phyloP scores from a whole-genome alignment of 129 eudicot genomes.

The Dittrichia graveolens region DNA sequence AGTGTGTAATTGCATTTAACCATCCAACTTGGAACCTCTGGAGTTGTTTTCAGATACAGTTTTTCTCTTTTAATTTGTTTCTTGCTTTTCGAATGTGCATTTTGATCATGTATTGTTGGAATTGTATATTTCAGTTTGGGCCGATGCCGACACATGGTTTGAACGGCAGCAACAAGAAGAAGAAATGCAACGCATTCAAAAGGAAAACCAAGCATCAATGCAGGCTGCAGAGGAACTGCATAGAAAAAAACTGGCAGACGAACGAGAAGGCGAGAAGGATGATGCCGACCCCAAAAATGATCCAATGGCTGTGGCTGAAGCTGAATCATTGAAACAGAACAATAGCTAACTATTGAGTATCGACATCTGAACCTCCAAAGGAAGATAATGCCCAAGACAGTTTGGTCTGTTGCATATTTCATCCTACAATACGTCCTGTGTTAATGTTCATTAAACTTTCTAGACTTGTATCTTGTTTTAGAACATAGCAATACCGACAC shows the following conservation, averaged over 20 bases:
- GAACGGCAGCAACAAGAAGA: conserved; percentile 85
- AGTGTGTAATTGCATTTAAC: too few relatives aligned
- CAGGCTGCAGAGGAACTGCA: conserved; percentile 78
- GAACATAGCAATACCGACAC: not conserved
- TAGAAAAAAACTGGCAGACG: conserved; percentile 72
- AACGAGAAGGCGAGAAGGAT: conserved; percentile 84
- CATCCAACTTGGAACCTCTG: not conserved
- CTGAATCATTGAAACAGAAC: conserved; percentile 57
- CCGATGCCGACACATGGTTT: conserved; percentile 96
- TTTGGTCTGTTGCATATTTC: conserved; percentile 17
- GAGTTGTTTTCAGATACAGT: not conserved
- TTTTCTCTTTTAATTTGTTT: not conserved
- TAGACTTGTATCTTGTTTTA: not conserved
- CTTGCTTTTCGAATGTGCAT: not conserved
- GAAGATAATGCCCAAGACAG: not conserved
- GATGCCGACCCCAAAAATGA: conserved; percentile 56
- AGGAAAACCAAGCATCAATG: conserved; percentile 70
- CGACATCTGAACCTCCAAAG: conserved; percentile 2
- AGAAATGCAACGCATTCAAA: conserved; percentile 77
- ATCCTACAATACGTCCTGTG: not conserved
- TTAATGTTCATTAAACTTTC: conserved; percentile 2
- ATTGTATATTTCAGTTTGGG: conserved; percentile 67
- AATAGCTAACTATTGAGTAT: conserved; percentile 23
- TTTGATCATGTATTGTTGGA: not conserved
- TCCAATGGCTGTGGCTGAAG: conserved; percentile 69